Evolutionary conservation across 140 eudicot genomes (phyloP), one percentile per base, ranked within the genome.

Genomic region (Flaveria floridana): DNA sequence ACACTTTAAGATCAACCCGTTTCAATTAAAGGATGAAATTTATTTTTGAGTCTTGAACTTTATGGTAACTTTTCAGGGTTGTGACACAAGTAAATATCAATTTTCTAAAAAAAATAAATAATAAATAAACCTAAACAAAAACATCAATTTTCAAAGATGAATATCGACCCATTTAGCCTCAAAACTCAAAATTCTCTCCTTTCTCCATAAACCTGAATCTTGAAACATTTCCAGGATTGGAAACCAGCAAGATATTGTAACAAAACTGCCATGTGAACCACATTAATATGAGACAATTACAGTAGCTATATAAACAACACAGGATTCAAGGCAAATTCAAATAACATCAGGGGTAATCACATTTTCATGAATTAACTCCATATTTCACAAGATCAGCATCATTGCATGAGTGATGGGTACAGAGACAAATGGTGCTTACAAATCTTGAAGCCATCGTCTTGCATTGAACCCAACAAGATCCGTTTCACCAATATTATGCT

Each of bases 391-490:
- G 25, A 57, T 46, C 34, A 20, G 47, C 30, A 11, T 68, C 48
- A 6, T 34, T 34, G 41, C 41, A 34, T 34, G 41, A 34, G 41
- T 5, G 8, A 34, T 34, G 41, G 41, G 7, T 4, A 34, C 41
- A 34, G 41, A 34, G 41, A 34, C 41, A 6, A 34, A 34, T 34
- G 7, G 44, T 16, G 26, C 82, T 78, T 78, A 71, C 82, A 51
- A 70, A 70, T 59, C 65, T 61, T 70, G 78, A 52, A 53, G 73
- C 42, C 82, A 61, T 78, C 16, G 34, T 71, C 69, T 76, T 67
- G 57, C 73, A 67, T 76, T 63, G 72, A 37, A 78, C 42, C 72
- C 57, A 34, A 77, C 14, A 84, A 7, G 19, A 74, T 26, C 58
- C 30, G 25, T 30, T 75, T 65, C 73, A 50, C 42, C 25, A 34